Evolutionary conservation across 192 early-diverging fungal species (phyloP).

Genomic region (Entophlyctis luteolus): DNA sequence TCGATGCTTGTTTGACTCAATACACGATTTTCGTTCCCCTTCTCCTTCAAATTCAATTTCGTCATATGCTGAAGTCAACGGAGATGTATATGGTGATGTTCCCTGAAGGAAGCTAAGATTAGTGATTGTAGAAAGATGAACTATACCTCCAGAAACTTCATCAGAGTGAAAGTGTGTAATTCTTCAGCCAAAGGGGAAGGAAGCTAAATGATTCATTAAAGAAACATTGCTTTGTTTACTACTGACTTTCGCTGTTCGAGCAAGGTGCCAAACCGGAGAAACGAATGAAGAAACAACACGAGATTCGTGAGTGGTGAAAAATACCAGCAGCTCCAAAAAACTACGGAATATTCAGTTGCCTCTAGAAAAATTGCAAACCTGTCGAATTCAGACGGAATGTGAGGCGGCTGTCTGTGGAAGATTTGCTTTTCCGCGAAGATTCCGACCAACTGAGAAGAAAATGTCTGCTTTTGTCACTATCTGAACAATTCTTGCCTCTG

Average conservation of each 20-base stretch:
- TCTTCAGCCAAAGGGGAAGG: too few relatives aligned
- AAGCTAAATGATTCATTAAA: too few relatives aligned
- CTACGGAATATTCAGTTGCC: not conserved
- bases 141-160: too few relatives aligned
- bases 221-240: too few relatives aligned
- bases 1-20: conserved; percentile 5
- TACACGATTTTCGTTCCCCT: not conserved
- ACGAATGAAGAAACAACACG: conserved; percentile 22
- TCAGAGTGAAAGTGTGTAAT: too few relatives aligned
- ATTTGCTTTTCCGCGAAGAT: not conserved
- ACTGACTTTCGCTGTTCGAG: too few relatives aligned
- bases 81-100: not conserved
- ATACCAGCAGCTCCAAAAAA: conserved; percentile 28
- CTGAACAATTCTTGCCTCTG: conserved; percentile 30
- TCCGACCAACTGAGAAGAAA: too few relatives aligned
- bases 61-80: conserved; percentile 6
- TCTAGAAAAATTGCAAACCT: not conserved
- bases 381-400: not conserved
- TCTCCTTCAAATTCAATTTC: conserved; percentile 27
- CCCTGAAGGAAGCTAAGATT: too few relatives aligned
- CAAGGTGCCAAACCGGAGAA: conserved; percentile 23
- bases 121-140: too few relatives aligned
- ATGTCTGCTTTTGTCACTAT: conserved; percentile 20
- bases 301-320: conserved; percentile 32
- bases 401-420: not conserved